Base-by-base conservation (phyloP, 2,329 filamentous ascomycete genomes). In the Neonectria magnoliae region DNA sequence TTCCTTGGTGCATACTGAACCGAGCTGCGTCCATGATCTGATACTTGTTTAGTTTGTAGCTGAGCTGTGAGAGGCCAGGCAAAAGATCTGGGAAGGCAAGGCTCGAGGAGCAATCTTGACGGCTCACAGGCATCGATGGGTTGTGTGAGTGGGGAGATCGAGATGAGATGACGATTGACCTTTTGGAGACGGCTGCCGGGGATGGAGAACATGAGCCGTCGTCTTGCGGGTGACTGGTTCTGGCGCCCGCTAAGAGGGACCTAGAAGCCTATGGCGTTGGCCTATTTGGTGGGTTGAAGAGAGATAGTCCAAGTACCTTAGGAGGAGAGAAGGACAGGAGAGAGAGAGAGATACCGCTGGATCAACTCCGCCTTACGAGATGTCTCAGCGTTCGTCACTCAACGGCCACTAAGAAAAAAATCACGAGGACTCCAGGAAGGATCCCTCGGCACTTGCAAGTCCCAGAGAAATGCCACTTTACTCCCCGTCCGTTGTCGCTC, bases 151-250 rank as follows among this genome's bases (percentile, higher is more conserved):
- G 50, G n/a, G 31, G 50, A 18, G 42, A 41, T 38, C 41, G 16
- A 41, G 50, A 41, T 53, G 51, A 13, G 42, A 57, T 22, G n/a
- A n/a, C n/a, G n/a, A n/a, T n/a, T n/a, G 55, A 31, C 33, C 18
- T 45, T 31, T 60, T 50, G 57, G 50, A 42, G 47, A 45, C n/a
- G 29, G 33, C 48, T 38, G 54, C 50, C 45, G 48, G 29, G 29
- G 50, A 50, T 48, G 54, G 31, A 36, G 29, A 42, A 18, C 13
- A 11, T 22, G 36, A 11, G 16, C 36, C 36, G 56, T 50, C 29
- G 11, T 44, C 42, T 9, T 50, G 47, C 41, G 18, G 29, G 16
- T 41, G 52, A 31, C 20, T n/a, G 42, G 42, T 54, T 48, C 44
- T 29, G 38, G 52, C 52, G 47, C 42, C 42, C 44, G 53, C 31